These are phyloP conservation scores for Allium fistulosum DNA, from an alignment of 106 monocot genomes.

Conservation along the genomic window DNA sequence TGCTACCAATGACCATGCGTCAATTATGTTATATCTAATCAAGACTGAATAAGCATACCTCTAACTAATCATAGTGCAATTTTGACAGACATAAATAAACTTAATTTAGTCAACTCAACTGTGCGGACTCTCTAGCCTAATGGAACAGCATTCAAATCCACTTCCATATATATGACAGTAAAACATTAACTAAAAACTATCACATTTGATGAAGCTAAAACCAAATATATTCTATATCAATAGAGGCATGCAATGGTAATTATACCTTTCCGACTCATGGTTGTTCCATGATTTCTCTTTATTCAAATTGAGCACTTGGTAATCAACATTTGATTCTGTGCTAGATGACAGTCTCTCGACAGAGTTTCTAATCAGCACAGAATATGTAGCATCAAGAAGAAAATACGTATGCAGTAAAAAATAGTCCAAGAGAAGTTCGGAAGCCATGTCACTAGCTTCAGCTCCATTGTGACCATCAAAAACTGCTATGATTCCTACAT, in stretches of 20 bases:
- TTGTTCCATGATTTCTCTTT: constrained; percentile 13
- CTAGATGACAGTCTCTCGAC: constrained; percentile 25
- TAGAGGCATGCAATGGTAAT: neutral
- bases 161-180: too few relatives aligned
- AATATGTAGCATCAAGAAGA: constrained; percentile 66
- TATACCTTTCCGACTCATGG: constrained; percentile 36
- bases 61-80: too few relatives aligned
- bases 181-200: too few relatives aligned
- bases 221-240: neutral
- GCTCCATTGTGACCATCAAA: constrained; percentile 95
- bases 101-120: too few relatives aligned
- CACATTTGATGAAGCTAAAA: too few relatives aligned
- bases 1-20: too few relatives aligned
- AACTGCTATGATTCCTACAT: constrained; percentile 60
- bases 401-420: constrained; percentile 81
- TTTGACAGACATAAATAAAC: too few relatives aligned
- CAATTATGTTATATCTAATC: too few relatives aligned
- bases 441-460: constrained; percentile 93
- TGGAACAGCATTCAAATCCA: too few relatives aligned
- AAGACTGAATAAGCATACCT: too few relatives aligned
- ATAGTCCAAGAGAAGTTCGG: constrained; percentile 70
- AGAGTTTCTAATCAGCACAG: constrained; percentile 30
- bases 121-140: too few relatives aligned
- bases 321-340: constrained; percentile 21
- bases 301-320: constrained; percentile 21